Evolutionary conservation across 208 protist species (phyloP).

Genomic region (Acanthamoeba polyphaga): DNA sequence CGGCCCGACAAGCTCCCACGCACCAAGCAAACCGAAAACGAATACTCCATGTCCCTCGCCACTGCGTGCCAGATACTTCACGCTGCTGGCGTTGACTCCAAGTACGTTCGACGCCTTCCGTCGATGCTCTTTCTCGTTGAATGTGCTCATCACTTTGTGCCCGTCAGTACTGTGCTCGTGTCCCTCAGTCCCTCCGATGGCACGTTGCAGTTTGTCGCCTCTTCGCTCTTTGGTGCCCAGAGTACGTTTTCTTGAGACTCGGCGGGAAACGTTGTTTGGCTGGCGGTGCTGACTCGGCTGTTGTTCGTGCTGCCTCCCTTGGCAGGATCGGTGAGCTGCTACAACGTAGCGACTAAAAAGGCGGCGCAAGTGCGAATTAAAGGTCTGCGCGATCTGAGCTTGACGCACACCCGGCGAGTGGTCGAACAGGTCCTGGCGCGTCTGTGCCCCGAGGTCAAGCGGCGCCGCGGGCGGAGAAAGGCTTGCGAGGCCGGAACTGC

Average conservation of each 20-base stretch:
- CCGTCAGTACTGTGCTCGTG: not conserved
- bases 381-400: not conserved
- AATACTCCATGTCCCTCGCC: slow-evolving; percentile 3
- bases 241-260: not conserved
- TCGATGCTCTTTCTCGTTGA: not conserved
- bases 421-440: not conserved
- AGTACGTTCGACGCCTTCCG: not conserved
- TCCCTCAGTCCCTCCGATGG: not conserved
- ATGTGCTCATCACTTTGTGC: not conserved
- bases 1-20: slow-evolving; percentile 7
- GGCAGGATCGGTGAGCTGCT: not conserved
- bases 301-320: not conserved
- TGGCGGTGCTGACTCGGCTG: not conserved
- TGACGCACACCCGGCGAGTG: not conserved
- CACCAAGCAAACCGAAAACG: slow-evolving; percentile 9
- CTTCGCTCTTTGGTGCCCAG: not conserved
- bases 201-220: slow-evolving; percentile 5
- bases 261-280: not conserved
- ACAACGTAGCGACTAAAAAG: slow-evolving; percentile 23
- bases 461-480: not conserved
- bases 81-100: not conserved
- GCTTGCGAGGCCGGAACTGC: not conserved
- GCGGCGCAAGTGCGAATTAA: not conserved
- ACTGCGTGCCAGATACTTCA: not conserved
- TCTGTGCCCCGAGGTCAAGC: not conserved